A percentile compares a stretch with the other conserved stretches of the same genome.
phyloP scores from a whole-genome alignment of 2,329 filamentous ascomycete genomes.

The Fusarium algeriense region DNA sequence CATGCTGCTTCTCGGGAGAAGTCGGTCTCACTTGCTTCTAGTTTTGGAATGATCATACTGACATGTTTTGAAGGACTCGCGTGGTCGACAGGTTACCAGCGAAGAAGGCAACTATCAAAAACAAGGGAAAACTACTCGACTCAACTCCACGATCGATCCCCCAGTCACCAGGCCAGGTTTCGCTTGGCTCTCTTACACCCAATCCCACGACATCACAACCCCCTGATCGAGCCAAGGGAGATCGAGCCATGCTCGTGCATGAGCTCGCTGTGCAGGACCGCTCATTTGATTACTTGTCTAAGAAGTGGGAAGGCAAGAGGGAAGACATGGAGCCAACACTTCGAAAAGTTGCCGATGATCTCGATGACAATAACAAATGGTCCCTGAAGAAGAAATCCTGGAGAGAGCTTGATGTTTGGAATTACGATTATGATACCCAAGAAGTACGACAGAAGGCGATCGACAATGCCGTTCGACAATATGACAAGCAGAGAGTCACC shows the following conservation, averaged over 20 bases:
- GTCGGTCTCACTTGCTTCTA: constrained; percentile 46
- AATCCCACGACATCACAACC: constrained; percentile 63
- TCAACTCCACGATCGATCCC: constrained; percentile 59
- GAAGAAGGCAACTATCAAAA: constrained; percentile 52
- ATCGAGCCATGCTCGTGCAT: constrained; percentile 68
- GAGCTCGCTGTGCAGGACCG: constrained; percentile 69
- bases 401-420: constrained; percentile 75
- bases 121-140: constrained; percentile 59
- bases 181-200: constrained; percentile 66
- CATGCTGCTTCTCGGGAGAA: constrained; percentile 53
- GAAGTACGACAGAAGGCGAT: constrained; percentile 70
- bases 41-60: constrained; percentile 40
- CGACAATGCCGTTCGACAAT: constrained; percentile 70
- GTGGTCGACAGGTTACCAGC: constrained; percentile 52
- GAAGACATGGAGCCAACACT: constrained; percentile 67
- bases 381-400: constrained; percentile 68
- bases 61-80: constrained; percentile 50
- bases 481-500: constrained; percentile 69
- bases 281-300: constrained; percentile 61
- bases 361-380: constrained; percentile 64
- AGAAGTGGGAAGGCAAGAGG: constrained; percentile 64
- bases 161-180: constrained; percentile 67
- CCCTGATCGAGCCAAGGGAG: constrained; percentile 66
- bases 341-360: constrained; percentile 69
- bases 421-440: constrained; percentile 66